Evolutionary conservation across 495 filamentous ascomycete species (phyloP).

Genomic region (Tuber aestivum): DNA sequence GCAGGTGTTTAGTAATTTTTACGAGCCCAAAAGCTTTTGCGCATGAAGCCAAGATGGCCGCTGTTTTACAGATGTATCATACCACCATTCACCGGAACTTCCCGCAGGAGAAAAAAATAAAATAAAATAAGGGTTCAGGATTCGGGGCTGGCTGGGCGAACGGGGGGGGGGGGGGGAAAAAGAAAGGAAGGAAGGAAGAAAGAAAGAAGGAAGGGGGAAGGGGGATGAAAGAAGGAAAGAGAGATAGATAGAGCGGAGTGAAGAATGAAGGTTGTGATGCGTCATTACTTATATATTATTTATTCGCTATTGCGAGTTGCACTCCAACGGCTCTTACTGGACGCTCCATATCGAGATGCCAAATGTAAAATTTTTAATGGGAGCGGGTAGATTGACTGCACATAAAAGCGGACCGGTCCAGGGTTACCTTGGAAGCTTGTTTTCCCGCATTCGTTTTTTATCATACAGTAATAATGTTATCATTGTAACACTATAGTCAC

Average conservation of each 20-base stretch:
- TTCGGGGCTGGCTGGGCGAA: background rate
- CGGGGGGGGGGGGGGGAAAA: background rate
- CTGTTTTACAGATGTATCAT: background rate
- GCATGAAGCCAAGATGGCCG: background rate
- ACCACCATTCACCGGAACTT: background rate
- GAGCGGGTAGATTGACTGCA: constrained; percentile 3
- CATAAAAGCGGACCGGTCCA: background rate
- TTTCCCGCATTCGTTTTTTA: background rate
- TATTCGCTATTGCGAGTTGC: background rate
- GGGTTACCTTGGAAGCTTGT: constrained; percentile 2
- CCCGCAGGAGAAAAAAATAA: background rate
- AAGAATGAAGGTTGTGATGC: background rate
- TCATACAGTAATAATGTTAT: background rate
- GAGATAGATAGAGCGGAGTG: no score
- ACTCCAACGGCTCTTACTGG: background rate
- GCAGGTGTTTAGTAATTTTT: background rate
- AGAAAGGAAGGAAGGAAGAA: no score
- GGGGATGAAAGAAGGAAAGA: no score
- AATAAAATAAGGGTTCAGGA: background rate
- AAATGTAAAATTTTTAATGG: background rate
- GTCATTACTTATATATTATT: background rate
- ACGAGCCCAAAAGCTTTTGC: background rate
- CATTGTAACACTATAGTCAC: background rate
- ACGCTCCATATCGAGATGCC: background rate
- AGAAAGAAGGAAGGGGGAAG: no score